Base-by-base conservation (phyloP, 148 eudicot species). In the Spergularia bocconei region DNA sequence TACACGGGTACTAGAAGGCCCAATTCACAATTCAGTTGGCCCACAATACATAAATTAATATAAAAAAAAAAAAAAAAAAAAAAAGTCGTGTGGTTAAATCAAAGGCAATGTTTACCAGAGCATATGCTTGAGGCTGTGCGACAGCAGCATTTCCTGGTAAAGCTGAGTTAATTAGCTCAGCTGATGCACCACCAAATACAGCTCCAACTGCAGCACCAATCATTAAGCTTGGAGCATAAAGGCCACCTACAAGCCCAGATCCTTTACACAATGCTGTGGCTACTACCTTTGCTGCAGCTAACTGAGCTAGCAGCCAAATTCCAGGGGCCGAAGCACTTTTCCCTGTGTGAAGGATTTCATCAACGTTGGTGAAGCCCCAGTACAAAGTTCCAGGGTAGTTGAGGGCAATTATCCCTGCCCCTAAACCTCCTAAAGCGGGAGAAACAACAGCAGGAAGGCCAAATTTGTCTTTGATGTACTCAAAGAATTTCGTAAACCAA, bases 161-260 rank as follows among this genome's bases (percentile, higher is more conserved):
- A 69, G 97, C 91, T 15, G 86, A 84, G 77, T 92, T 94, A 38
- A 94, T 90, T 64, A 92, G 51, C 77, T 90, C 85, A 41, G 91
- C 96, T 59, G 98, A 97, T 65, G 81, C 75, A 73, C 98, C 98
- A 51, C 98, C 98, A 82, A 92, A 94, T 65, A 92, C 98, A 74
- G 97, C 97, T 76, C 97, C 98, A 65, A 92, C 93, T 73, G 98
- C 98, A 79, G 98, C 97, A 82, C 98, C 98, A 78, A 94, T 94
- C 97, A 94, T 92, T 72, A 94, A 87, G 81, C 96, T 92, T 62
- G 98, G 98, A 36, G 97, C 98, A 89, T 94, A 94, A 20, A 92
- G 81, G 61, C 98, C 98, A 77, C 98, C 97, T 59, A 88, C 97
- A 79, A 94, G 96, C 70, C 98, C 98, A 76, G 98, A 94, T 25